Evolutionary conservation across 2,329 filamentous ascomycete genomes (phyloP).

Genomic region (Cladobotryum protrusum): DNA sequence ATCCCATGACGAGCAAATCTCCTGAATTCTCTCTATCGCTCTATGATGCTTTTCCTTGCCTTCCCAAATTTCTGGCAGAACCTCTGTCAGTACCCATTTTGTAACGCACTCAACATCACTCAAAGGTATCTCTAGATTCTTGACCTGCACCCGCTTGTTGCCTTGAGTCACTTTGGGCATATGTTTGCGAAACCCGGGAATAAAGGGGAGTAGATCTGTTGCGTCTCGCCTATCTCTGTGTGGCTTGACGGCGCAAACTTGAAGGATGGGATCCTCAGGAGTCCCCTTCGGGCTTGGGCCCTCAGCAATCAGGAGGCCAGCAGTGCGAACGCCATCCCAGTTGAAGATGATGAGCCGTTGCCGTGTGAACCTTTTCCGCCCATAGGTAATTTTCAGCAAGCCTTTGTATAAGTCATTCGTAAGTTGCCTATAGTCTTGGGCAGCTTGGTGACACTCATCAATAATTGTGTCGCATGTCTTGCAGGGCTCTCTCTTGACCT

Average conservation of each 20-base stretch:
- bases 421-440: conserved; percentile 72
- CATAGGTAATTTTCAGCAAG: conserved; percentile 72
- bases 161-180: conserved; percentile 62
- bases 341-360: conserved; percentile 79
- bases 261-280: conserved; percentile 58
- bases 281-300: conserved; percentile 58
- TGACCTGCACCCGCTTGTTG: conserved; percentile 61
- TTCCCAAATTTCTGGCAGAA: conserved; percentile 53
- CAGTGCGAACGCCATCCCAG: conserved; percentile 74
- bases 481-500: conserved; percentile 82
- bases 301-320: conserved; percentile 73
- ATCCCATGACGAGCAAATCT: conserved; percentile 69
- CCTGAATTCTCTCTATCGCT: conserved; percentile 63
- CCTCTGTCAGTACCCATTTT: conserved; percentile 53
- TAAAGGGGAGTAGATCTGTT: conserved; percentile 81
- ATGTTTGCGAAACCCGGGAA: conserved; percentile 61
- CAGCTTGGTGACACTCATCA: conserved; percentile 72
- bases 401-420: conserved; percentile 74
- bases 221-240: conserved; percentile 64
- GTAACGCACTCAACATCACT: conserved; percentile 82
- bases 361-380: conserved; percentile 68
- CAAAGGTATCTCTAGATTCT: conserved; percentile 64
- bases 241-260: conserved; percentile 71
- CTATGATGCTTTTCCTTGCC: conserved; percentile 41
- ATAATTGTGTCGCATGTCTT: conserved; percentile 74